Evolutionary conservation across 2,329 filamentous ascomycete species (phyloP).

Genomic region (Biscogniauxia marginata): DNA sequence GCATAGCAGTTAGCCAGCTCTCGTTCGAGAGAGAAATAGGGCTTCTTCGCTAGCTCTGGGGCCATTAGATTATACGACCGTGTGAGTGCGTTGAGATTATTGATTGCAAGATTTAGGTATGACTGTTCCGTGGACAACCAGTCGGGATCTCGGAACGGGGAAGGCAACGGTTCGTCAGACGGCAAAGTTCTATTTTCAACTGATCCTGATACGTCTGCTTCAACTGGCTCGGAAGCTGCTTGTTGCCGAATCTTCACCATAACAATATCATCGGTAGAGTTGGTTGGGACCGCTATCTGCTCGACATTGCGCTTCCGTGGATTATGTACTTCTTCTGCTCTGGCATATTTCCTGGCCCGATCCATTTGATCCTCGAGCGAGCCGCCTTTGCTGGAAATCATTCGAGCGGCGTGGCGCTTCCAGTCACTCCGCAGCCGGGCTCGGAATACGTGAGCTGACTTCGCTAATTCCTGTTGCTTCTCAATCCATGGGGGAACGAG

Average conservation of each 20-base stretch:
- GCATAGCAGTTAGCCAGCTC: constrained; percentile 81
- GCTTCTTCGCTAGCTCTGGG: constrained; percentile 86
- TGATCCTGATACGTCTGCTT: neutral
- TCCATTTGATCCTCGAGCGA: constrained; percentile 70
- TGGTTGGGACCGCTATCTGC: constrained; percentile 47
- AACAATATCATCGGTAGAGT: constrained; percentile 46
- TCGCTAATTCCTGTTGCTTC: constrained; percentile 87
- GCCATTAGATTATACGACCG: constrained; percentile 95
- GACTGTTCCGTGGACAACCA: constrained; percentile 73
- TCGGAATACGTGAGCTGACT: constrained; percentile 68
- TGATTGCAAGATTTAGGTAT: constrained; percentile 75
- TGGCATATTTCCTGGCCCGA: constrained; percentile 70
- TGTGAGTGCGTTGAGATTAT: constrained; percentile 74
- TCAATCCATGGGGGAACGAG: constrained; percentile 98
- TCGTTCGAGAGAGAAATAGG: constrained; percentile 80
- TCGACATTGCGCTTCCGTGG: constrained; percentile 49
- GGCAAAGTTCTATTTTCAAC: constrained; percentile 5
- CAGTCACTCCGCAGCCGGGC: constrained; percentile 75
- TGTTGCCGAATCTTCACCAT: constrained; percentile 46
- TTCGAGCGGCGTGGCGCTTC: constrained; percentile 76
- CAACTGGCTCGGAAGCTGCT: constrained; percentile 8
- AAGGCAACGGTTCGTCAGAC: constrained; percentile 37
- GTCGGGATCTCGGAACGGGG: constrained; percentile 72
- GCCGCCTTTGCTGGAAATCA: constrained; percentile 77
- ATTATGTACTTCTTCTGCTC: constrained; percentile 68